phyloP scores from a whole-genome alignment of 2,329 filamentous ascomycete genomes.

The Calonectria ilicicola region DNA sequence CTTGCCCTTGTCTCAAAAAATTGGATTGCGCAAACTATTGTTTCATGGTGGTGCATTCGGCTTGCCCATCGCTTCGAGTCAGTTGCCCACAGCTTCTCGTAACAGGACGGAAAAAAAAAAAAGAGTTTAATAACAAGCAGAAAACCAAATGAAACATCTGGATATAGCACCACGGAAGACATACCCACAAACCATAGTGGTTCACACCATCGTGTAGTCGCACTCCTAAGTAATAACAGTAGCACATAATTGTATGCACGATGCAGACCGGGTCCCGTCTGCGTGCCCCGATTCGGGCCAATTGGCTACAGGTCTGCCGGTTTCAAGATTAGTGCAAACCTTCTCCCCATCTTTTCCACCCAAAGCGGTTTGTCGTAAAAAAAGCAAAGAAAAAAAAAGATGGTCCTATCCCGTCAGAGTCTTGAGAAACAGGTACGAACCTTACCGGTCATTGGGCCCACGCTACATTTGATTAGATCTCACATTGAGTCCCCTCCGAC shows the following conservation, averaged over 20 bases:
- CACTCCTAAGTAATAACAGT: not conserved
- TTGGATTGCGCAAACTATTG: not conserved
- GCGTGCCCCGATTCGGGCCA: not conserved
- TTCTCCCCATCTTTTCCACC: slow-evolving; percentile 3
- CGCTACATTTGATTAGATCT: slow-evolving; percentile 3
- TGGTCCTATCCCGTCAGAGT: not conserved
- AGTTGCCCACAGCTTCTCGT: not conserved
- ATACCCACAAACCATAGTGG: not conserved
- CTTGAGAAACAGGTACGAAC: not conserved
- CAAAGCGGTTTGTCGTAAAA: not conserved
- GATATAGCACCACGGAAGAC: not conserved
- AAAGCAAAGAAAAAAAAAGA: not conserved
- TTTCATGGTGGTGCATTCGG: not conserved
- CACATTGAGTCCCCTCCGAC: not conserved
- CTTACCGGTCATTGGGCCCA: slow-evolving; percentile 2
- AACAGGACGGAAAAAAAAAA: not conserved
- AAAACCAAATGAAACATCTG: not conserved
- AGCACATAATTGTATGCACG: not conserved
- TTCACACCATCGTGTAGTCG: not conserved
- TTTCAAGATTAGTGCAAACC: slow-evolving; percentile 7
- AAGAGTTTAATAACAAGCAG: not conserved
- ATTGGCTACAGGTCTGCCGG: not conserved
- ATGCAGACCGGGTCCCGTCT: not conserved
- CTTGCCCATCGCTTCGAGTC: not conserved
- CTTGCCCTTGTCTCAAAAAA: not conserved